Conservation (phyloP, 2,329 filamentous ascomycete genomes). For the Penicillium sp. region DNA sequence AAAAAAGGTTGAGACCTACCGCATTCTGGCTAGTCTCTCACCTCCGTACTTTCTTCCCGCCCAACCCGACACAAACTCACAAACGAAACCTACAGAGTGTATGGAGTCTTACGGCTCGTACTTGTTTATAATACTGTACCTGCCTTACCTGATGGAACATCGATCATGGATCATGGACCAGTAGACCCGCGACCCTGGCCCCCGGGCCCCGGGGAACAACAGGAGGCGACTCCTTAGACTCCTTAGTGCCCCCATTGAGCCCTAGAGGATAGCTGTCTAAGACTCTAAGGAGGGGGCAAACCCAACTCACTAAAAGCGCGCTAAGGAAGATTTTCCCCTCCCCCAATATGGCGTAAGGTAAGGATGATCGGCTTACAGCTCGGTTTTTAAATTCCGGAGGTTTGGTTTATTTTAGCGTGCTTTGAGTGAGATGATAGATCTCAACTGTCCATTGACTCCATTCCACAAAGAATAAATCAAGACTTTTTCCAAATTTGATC, state of each 20-base stretch:
- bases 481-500: not conserved
- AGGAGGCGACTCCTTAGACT: conserved; percentile 28
- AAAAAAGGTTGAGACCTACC: conserved; percentile 14
- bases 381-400: conserved; percentile 30
- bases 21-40: conserved; percentile 11
- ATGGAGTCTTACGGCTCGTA: not conserved
- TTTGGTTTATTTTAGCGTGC: conserved; percentile 35
- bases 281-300: not conserved
- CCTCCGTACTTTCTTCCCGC: conserved; percentile 2
- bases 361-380: conserved; percentile 33
- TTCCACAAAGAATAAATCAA: not conserved
- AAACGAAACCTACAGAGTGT: not conserved
- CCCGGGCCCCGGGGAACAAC: conserved; percentile 40
- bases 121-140: conserved; percentile 2
- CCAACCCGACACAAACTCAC: not conserved
- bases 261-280: too few relatives aligned
- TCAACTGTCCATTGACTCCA: conserved; percentile 23
- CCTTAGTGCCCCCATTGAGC: not conserved
- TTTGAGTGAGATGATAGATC: conserved; percentile 43
- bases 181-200: conserved; percentile 34
- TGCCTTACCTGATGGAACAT: conserved; percentile 4
- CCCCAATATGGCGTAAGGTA: conserved; percentile 29
- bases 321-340: conserved; percentile 25
- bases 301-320: conserved; percentile 20
- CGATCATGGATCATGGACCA: not conserved